Conservation (phyloP, 176 grass and related monocot species). For the Avena insularis region DNA sequence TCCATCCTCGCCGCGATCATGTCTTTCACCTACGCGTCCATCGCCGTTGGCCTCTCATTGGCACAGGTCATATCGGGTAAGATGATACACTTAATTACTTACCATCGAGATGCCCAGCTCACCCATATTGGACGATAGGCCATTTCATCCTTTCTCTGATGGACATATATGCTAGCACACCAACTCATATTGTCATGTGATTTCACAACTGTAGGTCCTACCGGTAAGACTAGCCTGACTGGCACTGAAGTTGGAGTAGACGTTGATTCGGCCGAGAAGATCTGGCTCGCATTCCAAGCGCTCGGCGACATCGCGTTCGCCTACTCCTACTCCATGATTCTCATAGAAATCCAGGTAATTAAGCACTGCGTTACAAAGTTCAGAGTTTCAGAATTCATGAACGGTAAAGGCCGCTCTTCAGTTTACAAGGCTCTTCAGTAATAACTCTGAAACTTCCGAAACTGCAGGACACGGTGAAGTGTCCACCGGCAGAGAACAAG, state of each 20-base stretch:
- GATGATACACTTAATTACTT: background rate
- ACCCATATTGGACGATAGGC: background rate
- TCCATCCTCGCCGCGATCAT: slow-evolving; percentile 83
- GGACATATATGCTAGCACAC: background rate
- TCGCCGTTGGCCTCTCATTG: slow-evolving; percentile 73
- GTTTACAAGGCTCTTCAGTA: background rate
- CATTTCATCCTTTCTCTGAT: slow-evolving; percentile 19
- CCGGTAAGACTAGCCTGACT: slow-evolving; percentile 58
- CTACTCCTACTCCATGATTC: slow-evolving; percentile 91
- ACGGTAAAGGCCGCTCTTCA: background rate
- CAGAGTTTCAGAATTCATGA: background rate
- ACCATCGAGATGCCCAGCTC: background rate
- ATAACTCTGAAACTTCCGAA: background rate
- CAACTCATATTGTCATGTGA: background rate
- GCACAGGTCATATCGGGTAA: slow-evolving; percentile 61
- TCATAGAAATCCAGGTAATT: slow-evolving; percentile 91
- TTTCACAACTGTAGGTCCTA: slow-evolving; percentile 46
- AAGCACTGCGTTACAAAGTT: background rate
- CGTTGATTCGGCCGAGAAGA: slow-evolving; percentile 64
- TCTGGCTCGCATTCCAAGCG: slow-evolving; percentile 80
- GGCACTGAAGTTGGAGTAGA: slow-evolving; percentile 83
- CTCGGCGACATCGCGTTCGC: slow-evolving; percentile 92
- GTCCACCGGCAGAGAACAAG: slow-evolving; percentile 82
- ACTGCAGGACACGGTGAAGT: slow-evolving; percentile 80
- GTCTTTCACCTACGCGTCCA: slow-evolving; percentile 82